A percentile compares a stretch with the other conserved stretches of the same genome.
Conservation (phyloP, 2,329 filamentous ascomycete species). For the Myriosclerotinia scirpicola region DNA sequence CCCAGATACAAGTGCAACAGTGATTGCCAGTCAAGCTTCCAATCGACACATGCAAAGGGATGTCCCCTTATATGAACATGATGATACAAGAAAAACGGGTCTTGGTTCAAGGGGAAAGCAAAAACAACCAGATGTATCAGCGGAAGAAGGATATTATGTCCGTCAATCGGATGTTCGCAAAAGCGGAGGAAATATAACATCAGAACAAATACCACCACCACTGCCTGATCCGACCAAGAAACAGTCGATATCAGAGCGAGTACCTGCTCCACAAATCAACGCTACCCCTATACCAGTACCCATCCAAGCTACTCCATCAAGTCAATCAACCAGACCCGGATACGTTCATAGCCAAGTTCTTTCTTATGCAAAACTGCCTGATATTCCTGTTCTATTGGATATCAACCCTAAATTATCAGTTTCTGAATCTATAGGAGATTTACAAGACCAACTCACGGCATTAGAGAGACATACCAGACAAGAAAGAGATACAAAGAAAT, state of each 20-base stretch:
- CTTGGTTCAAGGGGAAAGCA: not conserved
- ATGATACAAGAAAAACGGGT: not conserved
- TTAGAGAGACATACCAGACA: conserved; percentile 4
- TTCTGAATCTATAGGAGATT: conserved; percentile 2
- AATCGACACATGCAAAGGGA: not conserved
- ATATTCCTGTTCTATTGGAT: not conserved
- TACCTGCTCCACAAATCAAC: not conserved
- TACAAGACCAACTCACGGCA: conserved; percentile 3
- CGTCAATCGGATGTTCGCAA: conserved; percentile 9
- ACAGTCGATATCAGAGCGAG: not conserved
- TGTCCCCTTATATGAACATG: not conserved
- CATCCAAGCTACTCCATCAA: not conserved
- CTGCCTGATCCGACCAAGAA: conserved; percentile 22
- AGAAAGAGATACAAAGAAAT: conserved; percentile 43
- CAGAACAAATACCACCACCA: not conserved
- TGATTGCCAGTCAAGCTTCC: not conserved
- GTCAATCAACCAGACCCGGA: conserved; percentile 10
- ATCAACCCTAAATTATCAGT: not conserved
- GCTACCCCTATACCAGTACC: conserved; percentile 1
- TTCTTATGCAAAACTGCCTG: conserved; percentile 4
- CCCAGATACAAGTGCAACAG: not conserved
- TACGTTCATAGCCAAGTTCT: conserved; percentile 12
- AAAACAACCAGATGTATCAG: not conserved
- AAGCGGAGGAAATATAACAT: not conserved
- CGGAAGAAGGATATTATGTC: conserved; percentile 13